A percentile compares a stretch with the other conserved stretches of the same genome.
Conservation (phyloP, 1,284 basidiomycete genomes). For the Sanghuangporus weigelae region DNA sequence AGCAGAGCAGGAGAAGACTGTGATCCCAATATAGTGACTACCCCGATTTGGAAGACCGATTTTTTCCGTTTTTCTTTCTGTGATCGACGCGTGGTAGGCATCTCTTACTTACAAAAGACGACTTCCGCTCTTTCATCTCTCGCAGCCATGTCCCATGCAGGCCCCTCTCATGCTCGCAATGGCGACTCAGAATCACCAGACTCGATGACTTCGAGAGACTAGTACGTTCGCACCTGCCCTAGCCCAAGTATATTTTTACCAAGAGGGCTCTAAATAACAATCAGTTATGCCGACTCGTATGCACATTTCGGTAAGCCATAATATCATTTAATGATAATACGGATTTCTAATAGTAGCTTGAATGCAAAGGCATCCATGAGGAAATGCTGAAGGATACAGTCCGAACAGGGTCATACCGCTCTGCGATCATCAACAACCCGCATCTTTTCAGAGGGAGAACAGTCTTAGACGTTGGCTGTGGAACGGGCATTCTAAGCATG, state of each 20-base stretch:
- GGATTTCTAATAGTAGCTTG: slow-evolving; percentile 4
- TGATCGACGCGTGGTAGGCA: not conserved
- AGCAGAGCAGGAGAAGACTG: not conserved
- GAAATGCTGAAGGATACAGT: slow-evolving; percentile 99
- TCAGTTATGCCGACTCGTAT: slow-evolving; percentile 86
- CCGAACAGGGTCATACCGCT: slow-evolving; percentile 92
- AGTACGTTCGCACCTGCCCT: slow-evolving; percentile 44
- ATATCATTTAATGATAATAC: not conserved
- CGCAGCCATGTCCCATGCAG: slow-evolving; percentile 12
- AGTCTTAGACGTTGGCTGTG: slow-evolving; percentile 97
- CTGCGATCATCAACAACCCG: slow-evolving; percentile 91
- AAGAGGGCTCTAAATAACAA: not conserved
- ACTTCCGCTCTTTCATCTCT: not conserved
- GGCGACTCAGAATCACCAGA: slow-evolving; percentile 24
- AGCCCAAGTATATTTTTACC: slow-evolving; percentile 1
- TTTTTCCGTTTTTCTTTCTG: not conserved
- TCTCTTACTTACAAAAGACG: not conserved
- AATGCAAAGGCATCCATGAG: slow-evolving; percentile 81
- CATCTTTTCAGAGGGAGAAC: slow-evolving; percentile 96
- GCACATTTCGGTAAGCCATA: slow-evolving; percentile 80
- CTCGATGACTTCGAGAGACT: slow-evolving; percentile 74
- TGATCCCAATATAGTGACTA: not conserved
- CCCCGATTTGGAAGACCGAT: not conserved
- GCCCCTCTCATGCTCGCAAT: slow-evolving; percentile 11
- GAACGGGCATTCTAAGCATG: slow-evolving; percentile 98